Percentiles rank a stretch among this genome's conserved stretches.
These are phyloP conservation scores for Porphyrellus sp. DNA, from an alignment of 1,284 basidiomycete genomes.

Conservation along the genomic window DNA sequence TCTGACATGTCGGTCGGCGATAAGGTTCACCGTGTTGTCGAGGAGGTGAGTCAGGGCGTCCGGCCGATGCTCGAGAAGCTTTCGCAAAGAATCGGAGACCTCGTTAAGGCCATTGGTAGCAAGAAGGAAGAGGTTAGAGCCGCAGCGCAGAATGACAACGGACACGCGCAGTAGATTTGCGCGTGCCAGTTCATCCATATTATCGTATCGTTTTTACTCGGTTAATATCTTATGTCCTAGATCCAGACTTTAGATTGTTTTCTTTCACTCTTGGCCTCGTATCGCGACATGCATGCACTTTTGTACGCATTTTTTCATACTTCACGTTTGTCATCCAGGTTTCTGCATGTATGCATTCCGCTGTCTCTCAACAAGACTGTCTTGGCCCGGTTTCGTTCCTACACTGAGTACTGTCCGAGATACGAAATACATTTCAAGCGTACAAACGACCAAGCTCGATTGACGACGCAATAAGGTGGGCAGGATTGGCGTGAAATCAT, in stretches of 20 bases:
- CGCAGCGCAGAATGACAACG: conserved; percentile 11
- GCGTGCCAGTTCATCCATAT: background rate
- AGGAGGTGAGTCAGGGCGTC: conserved; percentile 56
- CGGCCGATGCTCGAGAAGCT: conserved; percentile 51
- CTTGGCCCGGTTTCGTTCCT: background rate
- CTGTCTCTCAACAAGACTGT: conserved; percentile 3
- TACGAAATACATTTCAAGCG: conserved; percentile 2
- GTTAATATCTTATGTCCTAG: conserved; percentile 28
- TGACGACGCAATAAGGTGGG: conserved; percentile 5
- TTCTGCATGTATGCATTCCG: conserved; percentile 18
- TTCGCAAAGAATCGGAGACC: conserved; percentile 28
- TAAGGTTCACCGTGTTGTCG: conserved; percentile 54
- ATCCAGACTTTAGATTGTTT: conserved; percentile 30
- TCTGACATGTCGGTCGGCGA: conserved; percentile 57
- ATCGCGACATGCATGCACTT: conserved; percentile 19
- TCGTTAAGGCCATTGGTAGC: conserved; percentile 25
- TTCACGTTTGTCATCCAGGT: conserved; percentile 11
- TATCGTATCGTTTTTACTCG: conserved; percentile 15
- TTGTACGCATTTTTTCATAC: conserved; percentile 18
- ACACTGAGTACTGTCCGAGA: background rate
- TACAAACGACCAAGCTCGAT: conserved; percentile 7
- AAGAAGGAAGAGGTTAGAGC: conserved; percentile 29
- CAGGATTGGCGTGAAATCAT: background rate
- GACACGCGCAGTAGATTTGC: conserved; percentile 11
- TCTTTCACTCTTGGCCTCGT: conserved; percentile 10